These are phyloP conservation scores for Quercus robur DNA, from an alignment of 306 rosid genomes.

Conservation along the genomic window DNA sequence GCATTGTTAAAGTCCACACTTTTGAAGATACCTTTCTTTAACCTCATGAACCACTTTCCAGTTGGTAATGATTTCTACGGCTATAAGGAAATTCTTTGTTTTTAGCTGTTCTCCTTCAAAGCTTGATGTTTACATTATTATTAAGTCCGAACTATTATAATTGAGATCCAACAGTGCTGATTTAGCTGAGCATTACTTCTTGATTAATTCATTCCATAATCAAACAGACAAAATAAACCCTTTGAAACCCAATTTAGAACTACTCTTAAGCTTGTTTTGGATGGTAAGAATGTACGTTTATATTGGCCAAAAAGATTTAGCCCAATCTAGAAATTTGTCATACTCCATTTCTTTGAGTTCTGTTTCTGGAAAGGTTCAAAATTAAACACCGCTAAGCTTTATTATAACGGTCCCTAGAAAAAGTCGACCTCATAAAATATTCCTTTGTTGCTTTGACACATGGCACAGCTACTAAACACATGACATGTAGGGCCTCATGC, in stretches of 20 bases:
- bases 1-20: not conserved
- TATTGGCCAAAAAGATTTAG: no score
- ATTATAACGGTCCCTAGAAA: not conserved
- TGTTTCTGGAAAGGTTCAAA: not conserved
- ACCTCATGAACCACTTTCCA: not conserved
- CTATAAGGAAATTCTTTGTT: not conserved
- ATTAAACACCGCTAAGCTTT: not conserved
- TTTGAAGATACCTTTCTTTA: not conserved
- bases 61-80: not conserved
- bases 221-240: no score
- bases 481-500: not conserved
- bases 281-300: no score
- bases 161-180: no score
- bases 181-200: no score
- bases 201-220: no score
- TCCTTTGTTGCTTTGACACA: not conserved
- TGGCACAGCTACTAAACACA: not conserved
- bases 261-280: no score
- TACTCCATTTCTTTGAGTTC: not conserved
- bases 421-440: no score
- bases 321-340: no score
- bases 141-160: no score
- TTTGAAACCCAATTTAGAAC: no score
- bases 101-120: not conserved
- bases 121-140: not conserved